A percentile compares a stretch with the other conserved stretches of the same genome.
Conservation (phyloP, 192 early-diverging fungal species). For the Obelidium mucronatum region DNA sequence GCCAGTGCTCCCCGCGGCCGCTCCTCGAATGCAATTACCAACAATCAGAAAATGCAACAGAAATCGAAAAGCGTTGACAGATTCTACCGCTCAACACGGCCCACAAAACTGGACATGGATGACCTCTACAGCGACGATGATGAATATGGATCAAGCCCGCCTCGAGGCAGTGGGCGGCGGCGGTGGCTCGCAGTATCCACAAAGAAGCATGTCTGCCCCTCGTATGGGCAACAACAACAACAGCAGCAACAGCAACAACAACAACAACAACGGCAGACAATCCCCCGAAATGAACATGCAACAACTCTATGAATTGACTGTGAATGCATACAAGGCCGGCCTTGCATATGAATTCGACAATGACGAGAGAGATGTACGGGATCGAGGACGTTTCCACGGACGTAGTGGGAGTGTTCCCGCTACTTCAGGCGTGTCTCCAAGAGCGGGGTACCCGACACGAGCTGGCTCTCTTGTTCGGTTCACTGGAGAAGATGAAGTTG, state of each 20-base stretch:
- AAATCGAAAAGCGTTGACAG: not conserved
- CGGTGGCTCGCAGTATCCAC: not conserved
- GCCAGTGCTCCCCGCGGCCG: not conserved
- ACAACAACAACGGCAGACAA: not conserved
- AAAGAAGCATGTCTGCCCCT: not conserved
- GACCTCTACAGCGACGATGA: not conserved
- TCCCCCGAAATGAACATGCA: constrained; percentile 1
- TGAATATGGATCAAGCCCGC: not conserved
- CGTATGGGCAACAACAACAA: not conserved
- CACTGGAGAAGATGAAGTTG: constrained; percentile 31
- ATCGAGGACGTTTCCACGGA: not conserved
- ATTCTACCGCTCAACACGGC: constrained; percentile 20
- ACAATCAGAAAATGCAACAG: not conserved
- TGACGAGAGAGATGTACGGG: constrained; percentile 5
- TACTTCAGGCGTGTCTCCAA: not conserved
- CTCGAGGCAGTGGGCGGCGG: not conserved
- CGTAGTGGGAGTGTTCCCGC: not conserved
- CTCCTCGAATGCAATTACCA: not conserved
- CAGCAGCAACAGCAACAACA: not conserved
- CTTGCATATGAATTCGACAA: constrained; percentile 21
- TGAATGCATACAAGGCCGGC: constrained; percentile 29
- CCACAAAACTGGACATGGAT: constrained; percentile 23
- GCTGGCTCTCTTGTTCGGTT: constrained; percentile 19
- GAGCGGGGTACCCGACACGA: constrained; percentile 25
- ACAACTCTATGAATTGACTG: constrained; percentile 34